Evolutionary conservation across 257 asterid species (phyloP).

Genomic region (Gentiana straminea): DNA sequence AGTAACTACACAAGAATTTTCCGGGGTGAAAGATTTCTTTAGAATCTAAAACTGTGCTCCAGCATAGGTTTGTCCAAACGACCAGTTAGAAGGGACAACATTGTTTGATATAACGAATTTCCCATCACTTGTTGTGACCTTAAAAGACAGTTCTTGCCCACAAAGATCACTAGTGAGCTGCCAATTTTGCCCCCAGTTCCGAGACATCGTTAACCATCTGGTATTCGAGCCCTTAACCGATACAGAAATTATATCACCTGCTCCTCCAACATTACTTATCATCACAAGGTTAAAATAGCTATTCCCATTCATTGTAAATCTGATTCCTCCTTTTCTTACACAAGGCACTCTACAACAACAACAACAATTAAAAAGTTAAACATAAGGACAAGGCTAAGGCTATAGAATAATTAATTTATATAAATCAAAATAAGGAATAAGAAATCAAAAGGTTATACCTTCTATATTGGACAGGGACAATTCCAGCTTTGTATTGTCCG

Average conservation of each 20-base stretch:
- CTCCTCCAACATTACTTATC: conserved; percentile 21
- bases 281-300: conserved; percentile 17
- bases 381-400: too few relatives aligned
- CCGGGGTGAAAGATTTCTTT: too few relatives aligned
- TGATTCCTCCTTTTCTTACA: conserved; percentile 15
- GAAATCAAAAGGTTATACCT: neutral
- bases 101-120: conserved; percentile 7
- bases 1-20: too few relatives aligned
- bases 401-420: too few relatives aligned
- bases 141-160: conserved; percentile 19
- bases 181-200: conserved; percentile 26
- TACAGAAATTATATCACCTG: conserved; percentile 16
- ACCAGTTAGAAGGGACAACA: conserved; percentile 15
- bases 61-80: conserved; percentile 16
- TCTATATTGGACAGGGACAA: conserved; percentile 17
- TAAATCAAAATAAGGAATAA: too few relatives aligned
- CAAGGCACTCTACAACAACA: conserved; percentile 13
- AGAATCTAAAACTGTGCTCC: conserved; percentile 11
- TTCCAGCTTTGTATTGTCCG: conserved; percentile 23
- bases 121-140: conserved; percentile 20
- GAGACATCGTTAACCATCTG: conserved; percentile 12
- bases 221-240: conserved; percentile 10
- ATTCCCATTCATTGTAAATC: conserved; percentile 19
- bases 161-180: conserved; percentile 10
- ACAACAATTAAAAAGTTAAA: neutral